Percentiles rank a stretch among this genome's conserved stretches.
Conservation (phyloP, 176 grass and related monocot species). For the Thinopyrum elongatum region DNA sequence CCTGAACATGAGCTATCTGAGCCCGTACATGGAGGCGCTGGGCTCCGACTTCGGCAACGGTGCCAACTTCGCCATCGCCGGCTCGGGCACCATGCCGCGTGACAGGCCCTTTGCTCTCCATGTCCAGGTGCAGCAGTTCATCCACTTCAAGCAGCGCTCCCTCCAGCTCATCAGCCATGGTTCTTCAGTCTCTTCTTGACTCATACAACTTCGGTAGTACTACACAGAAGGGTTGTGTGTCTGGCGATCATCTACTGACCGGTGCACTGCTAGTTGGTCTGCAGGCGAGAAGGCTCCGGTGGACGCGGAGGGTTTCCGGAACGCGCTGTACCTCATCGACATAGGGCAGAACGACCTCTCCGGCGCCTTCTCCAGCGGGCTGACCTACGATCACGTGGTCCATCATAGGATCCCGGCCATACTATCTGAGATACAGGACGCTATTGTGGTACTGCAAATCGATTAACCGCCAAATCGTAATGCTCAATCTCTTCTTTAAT, state of each 20-base stretch:
- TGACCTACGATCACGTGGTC: constrained; percentile 43
- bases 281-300: constrained; percentile 14
- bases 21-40: constrained; percentile 75
- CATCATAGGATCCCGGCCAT: constrained; percentile 35
- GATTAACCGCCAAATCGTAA: not conserved
- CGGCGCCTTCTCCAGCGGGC: constrained; percentile 1
- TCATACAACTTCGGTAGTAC: not conserved
- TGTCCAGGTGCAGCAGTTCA: constrained; percentile 68
- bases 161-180: constrained; percentile 46
- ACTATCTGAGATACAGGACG: constrained; percentile 50
- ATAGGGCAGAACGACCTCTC: constrained; percentile 75
- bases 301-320: constrained; percentile 42
- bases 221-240: not conserved
- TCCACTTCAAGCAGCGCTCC: constrained; percentile 57
- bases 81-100: constrained; percentile 39
- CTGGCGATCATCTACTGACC: not conserved
- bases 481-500: not conserved
- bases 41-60: constrained; percentile 62
- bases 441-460: constrained; percentile 39
- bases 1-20: constrained; percentile 65
- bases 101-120: constrained; percentile 50
- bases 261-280: not conserved
- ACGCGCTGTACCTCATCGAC: constrained; percentile 64
- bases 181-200: not conserved
- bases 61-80: constrained; percentile 66